Conservation (phyloP, 371 early-diverging fungal species). For the Neoconidiobolus thromboides region DNA sequence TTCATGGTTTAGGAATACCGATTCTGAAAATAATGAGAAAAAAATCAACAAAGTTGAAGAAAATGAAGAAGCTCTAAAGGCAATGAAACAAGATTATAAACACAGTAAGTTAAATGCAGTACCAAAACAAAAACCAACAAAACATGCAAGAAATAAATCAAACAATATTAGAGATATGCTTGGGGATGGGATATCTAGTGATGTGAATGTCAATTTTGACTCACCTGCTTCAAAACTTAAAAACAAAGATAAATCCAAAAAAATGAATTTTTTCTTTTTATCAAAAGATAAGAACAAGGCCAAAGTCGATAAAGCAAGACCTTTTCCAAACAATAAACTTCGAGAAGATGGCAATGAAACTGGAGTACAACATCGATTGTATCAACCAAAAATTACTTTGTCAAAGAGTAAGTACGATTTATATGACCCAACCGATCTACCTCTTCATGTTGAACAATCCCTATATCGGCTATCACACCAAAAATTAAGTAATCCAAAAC, state of each 20-base stretch:
- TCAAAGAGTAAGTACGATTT: neutral
- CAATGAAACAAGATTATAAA: neutral
- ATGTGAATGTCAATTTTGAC: neutral
- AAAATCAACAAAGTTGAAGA: neutral
- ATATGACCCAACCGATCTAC: constrained; percentile 37
- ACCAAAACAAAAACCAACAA: neutral
- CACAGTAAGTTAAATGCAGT: neutral
- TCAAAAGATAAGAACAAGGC: neutral
- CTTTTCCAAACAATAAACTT: too few relatives aligned
- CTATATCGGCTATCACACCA: constrained; percentile 81
- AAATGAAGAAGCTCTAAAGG: neutral
- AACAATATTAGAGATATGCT: neutral
- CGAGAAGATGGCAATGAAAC: neutral
- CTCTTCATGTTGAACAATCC: constrained; percentile 68
- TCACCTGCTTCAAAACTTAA: neutral
- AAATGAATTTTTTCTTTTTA: neutral
- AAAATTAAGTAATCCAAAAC: constrained; percentile 75
- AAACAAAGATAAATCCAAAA: constrained; percentile 1
- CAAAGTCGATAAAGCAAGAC: constrained; percentile 1
- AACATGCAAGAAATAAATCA: neutral
- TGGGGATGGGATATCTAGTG: neutral
- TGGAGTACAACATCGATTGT: neutral
- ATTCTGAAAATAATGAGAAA: neutral
- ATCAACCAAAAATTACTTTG: neutral
- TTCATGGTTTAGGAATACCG: constrained; percentile 3